phyloP scores from a whole-genome alignment of 129 eudicot genomes.

The Dittrichia graveolens region DNA sequence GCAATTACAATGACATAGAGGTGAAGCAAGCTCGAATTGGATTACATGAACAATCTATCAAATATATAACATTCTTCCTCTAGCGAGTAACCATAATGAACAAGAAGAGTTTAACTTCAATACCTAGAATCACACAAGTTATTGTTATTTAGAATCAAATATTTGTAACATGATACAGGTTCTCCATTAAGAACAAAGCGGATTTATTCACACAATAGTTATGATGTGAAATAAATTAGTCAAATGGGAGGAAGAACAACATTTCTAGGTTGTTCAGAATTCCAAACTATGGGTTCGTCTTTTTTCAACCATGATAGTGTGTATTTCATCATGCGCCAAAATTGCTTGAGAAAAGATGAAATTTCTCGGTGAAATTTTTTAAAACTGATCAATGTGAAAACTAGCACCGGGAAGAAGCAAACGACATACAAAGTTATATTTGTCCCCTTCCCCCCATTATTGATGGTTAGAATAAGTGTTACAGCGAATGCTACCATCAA shows the following conservation, averaged over 20 bases:
- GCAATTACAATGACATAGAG: no score
- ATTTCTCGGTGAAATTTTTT: background rate
- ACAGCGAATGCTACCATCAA: constrained; percentile 49
- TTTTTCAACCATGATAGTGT: background rate
- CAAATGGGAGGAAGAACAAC: constrained; percentile 1
- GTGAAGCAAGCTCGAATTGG: no score
- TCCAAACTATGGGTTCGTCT: constrained; percentile 22
- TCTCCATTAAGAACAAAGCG: background rate
- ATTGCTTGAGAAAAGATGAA: background rate
- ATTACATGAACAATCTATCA: no score
- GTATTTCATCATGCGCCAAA: background rate
- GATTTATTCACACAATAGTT: constrained; percentile 11
- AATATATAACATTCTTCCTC: no score
- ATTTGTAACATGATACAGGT: background rate
- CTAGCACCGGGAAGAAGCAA: constrained; percentile 39
- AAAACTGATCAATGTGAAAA: constrained; percentile 15
- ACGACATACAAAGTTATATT: constrained; percentile 34
- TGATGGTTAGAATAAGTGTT: constrained; percentile 38
- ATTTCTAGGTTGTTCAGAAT: constrained; percentile 2
- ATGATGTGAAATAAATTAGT: background rate
- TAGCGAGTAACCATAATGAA: no score
- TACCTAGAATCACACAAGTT: constrained; percentile 1
- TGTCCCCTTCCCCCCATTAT: constrained; percentile 35
- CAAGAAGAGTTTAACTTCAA: no score
- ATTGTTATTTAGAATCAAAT: background rate